Base-by-base conservation (phyloP, 1,139 yeast genomes). In the Diutina ranongensis region DNA sequence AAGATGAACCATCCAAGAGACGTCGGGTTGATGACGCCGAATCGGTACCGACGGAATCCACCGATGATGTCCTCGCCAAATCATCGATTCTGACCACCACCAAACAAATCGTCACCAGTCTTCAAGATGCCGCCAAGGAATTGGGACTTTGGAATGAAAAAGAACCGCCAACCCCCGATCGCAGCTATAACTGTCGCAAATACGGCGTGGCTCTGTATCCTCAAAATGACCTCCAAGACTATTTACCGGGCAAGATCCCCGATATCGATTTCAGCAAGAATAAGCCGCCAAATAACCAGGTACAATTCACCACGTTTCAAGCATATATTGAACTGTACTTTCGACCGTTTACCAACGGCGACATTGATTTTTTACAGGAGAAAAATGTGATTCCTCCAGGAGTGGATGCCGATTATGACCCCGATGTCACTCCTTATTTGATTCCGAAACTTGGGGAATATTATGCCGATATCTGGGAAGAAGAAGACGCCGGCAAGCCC, bases 121-220 rank as follows among this genome's bases (percentile, higher is more conserved):
- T 38, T 5, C 42, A 38, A 20, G 42, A 38, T 3, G 42, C 42
- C 8, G 42, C 42, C 20, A 22, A 16, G 20, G 42, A 38, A n/a
- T 25, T 38, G 21, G 32, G 32, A 20, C 25, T 38, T 7, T 38
- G 31, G 31, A 16, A 38, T 25, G 42, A 38, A 15, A 31, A 18
- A 3, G 32, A 22, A 18, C 42, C 42, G 15, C 32, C 18, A 4
- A n/a, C 8, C 7, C 42, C 42, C 32, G 32, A 38, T 16, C 42
- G 42, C 3, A 20, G 31, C 13, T 38, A 38, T 25, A 25, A 38
- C n/a, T 38, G 42, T 15, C 42, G 42, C 33, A 83, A 83, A 58
- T 87, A 81, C 55, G 97, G 87, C 1, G 98, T 94, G 13, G 86
- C 94, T 0, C 80, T 92, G 16, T 92, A 81, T 58, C 99, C 99